phyloP scores from a whole-genome alignment of 1,284 basidiomycete species.

The Austroboletus olivaceoglutinosus region DNA sequence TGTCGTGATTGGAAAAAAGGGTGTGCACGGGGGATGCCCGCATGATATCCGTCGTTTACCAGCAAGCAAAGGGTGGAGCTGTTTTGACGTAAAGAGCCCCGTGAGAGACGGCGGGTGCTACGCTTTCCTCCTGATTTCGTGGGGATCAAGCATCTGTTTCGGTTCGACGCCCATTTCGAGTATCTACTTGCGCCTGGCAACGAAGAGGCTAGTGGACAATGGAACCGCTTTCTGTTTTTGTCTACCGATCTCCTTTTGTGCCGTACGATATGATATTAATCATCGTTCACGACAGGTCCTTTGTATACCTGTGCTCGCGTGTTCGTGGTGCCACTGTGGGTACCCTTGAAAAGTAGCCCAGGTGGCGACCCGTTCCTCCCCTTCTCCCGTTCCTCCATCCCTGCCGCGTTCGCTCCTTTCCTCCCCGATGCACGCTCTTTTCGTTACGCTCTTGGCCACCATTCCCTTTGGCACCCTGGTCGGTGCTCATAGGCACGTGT shows the following conservation, averaged over 20 bases:
- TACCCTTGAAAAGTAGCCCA: slow-evolving; percentile 1
- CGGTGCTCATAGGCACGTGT: slow-evolving; percentile 25
- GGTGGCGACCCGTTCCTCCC: background rate
- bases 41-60: no score
- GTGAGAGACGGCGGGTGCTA: background rate
- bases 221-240: background rate
- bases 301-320: background rate
- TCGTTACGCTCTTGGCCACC: slow-evolving; percentile 17
- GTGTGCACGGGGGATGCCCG: no score
- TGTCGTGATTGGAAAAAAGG: no score
- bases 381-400: slow-evolving; percentile 2
- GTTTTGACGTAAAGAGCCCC: background rate
- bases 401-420: slow-evolving; percentile 9
- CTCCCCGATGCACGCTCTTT: slow-evolving; percentile 29
- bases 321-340: slow-evolving; percentile 1
- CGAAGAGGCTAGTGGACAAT: background rate
- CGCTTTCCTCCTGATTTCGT: background rate
- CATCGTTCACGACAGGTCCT: background rate
- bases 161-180: background rate
- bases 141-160: no score
- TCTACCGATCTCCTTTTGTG: background rate
- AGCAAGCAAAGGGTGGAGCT: no score
- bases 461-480: slow-evolving; percentile 30
- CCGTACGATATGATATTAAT: slow-evolving; percentile 11
- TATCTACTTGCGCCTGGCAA: background rate